Evolutionary conservation across 164 flowering plant species (phyloP), one percentile per base, ranked within the genome.

Genomic region (Sextonia rubra): DNA sequence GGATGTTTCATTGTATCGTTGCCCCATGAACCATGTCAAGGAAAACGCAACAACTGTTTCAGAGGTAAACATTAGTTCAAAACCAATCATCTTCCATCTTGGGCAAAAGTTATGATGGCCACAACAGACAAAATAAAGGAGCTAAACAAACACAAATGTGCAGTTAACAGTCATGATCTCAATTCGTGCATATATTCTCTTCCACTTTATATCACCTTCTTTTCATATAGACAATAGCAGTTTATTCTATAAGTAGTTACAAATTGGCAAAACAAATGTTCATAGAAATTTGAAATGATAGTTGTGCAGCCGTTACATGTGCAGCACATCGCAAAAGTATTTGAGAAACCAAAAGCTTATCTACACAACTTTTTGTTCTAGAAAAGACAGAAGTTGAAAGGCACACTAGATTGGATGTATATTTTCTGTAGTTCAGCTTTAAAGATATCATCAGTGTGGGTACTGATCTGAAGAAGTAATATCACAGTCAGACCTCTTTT

Each of bases 11-110:
- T 83, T 8, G 72, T 87, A 93, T 23, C 97, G 91, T 75, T 89
- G 89, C 30, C 94, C 94, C 98, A 91, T 93, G 76, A 88, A 84
- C 77, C 74, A 84, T 55, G 97, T 84, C 7, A 93, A 82, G 3
- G 63, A 68, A 8, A 83, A 79, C 11, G 97, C 93, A 82, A 84
- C 79, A 79, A 81, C 98, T 93, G 89, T 73, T 44, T 47, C 64
- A 69, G 68, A 66, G 47, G 15, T 75, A 5, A 52, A 52, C n/a
- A 17, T 52, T 52, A 52, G 14, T 52, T 17, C n/a, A 15, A 52
- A 65, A 56, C 74, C 64, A 55, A 71, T 22, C 58, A 52, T 52
- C n/a, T 14, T 20, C 5, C 58, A 52, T 20, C 14, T 14, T 15
- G n/a, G 58, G 58, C 4, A 12, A 52, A 52, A 52, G n/a, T 15